Evolutionary conservation across 2,329 filamentous ascomycete genomes (phyloP), one percentile per base, ranked within the genome.

Genomic region (Septoria linicola): DNA sequence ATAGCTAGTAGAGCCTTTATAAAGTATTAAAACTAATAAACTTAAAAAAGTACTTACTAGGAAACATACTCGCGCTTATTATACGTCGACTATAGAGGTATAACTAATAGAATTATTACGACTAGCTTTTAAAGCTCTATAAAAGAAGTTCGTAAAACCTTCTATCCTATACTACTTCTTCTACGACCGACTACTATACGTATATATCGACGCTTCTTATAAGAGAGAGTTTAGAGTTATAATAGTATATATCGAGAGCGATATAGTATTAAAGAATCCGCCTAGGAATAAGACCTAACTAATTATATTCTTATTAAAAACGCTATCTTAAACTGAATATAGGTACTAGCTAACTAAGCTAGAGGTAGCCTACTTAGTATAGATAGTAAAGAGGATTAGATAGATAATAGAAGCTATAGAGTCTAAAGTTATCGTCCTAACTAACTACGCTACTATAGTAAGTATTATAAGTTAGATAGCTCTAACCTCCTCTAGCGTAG

Each of bases 321-420:
- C 42, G 1, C 11, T 45, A 35, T 19, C 17, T 2, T 3, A 13
- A 2, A n/a, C 42, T 3, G 16, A 45, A 11, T 8, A 19, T 8
- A 16, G 41, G 17, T 44, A 44, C 41, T 44, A 34, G 41, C 41
- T 13, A 17, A 45, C 30, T 6, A 14, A 45, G 11, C 30, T 45
- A 2, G 30, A 45, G 19, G 42, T 45, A 13, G 42, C 42, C 8
- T 32, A 3, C 10, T 8, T 45, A 45, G 42, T 45, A 1, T 45
- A 45, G 42, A 36, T 20, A 4, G 2, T 45, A 8, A 35, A 10
- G 1, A 11, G 8, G 1, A 23, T 35, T 14, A 2, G 17, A 8
- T 45, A 45, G 42, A 45, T 45, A 36, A 20, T 36, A 2, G 11
- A 45, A 3, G 30, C 8, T 2, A 21, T 14, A 16, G 30, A 36